Percentiles rank a stretch among this genome's conserved stretches.
Evolutionary conservation across 1,139 yeast species (phyloP).

Genomic region (Suhomyces wounanorum): DNA sequence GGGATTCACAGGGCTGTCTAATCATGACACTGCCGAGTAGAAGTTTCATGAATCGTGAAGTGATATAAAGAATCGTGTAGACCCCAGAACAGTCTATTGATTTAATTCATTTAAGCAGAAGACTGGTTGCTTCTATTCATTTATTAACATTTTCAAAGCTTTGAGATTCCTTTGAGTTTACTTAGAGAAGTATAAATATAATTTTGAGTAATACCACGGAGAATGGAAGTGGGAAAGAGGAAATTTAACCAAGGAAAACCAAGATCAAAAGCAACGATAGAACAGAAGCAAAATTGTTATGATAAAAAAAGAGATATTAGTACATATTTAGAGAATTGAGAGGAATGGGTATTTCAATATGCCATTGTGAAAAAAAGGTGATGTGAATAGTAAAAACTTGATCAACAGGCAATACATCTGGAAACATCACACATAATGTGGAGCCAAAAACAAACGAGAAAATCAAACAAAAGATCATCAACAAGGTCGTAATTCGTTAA

Average conservation of each 20-base stretch:
- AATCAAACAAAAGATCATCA: conserved; percentile 11
- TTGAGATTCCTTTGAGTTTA: conserved; percentile 11
- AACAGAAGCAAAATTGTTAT: conserved; percentile 1
- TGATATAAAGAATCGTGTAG: background rate
- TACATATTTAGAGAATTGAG: conserved; percentile 3
- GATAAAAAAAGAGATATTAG: conserved; percentile 3
- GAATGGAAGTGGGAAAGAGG: conserved; percentile 8
- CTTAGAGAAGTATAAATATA: conserved; percentile 9
- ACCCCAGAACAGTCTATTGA: background rate
- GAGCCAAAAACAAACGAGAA: conserved; percentile 4
- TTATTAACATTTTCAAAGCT: conserved; percentile 5
- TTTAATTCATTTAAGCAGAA: background rate
- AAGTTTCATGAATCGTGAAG: background rate
- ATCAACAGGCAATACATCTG: conserved; percentile 10
- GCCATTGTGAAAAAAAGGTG: conserved; percentile 3
- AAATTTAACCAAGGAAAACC: conserved; percentile 10
- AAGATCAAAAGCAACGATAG: conserved; percentile 5
- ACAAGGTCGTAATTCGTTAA: conserved; percentile 8
- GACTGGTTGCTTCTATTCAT: conserved; percentile 8
- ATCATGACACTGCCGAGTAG: background rate
- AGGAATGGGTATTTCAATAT: conserved; percentile 4
- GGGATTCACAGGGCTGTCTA: background rate
- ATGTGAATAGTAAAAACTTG: conserved; percentile 6
- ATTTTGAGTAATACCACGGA: conserved; percentile 12
- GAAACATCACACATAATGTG: conserved; percentile 9